These are phyloP conservation scores for Phialophora macrospora DNA, from an alignment of 2,329 filamentous ascomycete species.

Conservation along the genomic window DNA sequence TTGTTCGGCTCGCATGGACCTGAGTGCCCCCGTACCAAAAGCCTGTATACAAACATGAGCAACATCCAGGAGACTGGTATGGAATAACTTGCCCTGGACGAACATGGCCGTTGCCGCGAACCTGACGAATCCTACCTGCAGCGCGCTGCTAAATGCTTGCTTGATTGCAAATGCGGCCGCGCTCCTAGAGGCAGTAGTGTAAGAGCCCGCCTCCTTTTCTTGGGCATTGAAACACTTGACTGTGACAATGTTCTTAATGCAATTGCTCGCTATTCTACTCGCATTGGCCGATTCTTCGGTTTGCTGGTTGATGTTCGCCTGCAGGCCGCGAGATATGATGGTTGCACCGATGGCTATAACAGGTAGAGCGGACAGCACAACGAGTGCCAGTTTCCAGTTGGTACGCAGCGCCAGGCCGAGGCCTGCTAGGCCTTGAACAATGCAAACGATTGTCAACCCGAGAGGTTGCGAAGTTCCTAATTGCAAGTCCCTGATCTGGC, in stretches of 20 bases:
- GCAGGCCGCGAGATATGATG: conserved; percentile 65
- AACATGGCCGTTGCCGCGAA: conserved; percentile 80
- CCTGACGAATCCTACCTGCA: conserved; percentile 74
- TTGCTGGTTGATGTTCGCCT: conserved; percentile 71
- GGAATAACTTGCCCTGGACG: conserved; percentile 57
- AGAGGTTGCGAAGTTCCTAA: conserved; percentile 78
- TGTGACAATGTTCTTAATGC: conserved; percentile 75
- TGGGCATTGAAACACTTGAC: conserved; percentile 87
- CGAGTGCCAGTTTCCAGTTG: conserved; percentile 82
- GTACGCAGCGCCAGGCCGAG: conserved; percentile 74
- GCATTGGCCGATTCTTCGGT: conserved; percentile 69
- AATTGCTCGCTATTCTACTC: conserved; percentile 71
- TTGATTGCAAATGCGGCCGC: conserved; percentile 68
- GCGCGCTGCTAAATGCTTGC: conserved; percentile 70
- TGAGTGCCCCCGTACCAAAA: conserved; percentile 86
- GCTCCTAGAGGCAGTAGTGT: conserved; percentile 60
- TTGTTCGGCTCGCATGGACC: conserved; percentile 62
- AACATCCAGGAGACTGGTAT: background rate
- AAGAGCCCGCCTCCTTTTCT: conserved; percentile 70
- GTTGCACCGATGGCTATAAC: conserved; percentile 66
- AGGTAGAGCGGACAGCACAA: conserved; percentile 75
- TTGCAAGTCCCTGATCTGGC: conserved; percentile 82
- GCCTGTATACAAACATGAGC: conserved; percentile 50
- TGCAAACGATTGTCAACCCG: conserved; percentile 69
- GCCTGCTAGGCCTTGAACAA: conserved; percentile 68